Evolutionary conservation across 257 asterid species (phyloP).

Genomic region (Solanum raphanifolium): DNA sequence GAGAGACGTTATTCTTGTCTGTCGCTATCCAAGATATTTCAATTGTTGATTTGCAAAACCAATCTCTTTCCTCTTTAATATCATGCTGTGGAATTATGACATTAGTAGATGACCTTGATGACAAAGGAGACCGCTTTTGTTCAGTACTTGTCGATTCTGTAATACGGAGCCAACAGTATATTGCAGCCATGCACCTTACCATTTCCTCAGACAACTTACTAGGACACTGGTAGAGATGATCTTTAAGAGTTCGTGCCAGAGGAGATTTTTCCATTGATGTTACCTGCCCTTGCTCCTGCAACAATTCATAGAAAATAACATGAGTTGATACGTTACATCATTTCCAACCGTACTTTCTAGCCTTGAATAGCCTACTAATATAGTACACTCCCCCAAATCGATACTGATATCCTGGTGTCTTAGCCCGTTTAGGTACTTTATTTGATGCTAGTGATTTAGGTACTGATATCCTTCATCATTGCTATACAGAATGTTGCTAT

Average conservation of each 20-base stretch:
- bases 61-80: slow-evolving; percentile 22
- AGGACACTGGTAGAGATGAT: slow-evolving; percentile 57
- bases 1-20: slow-evolving; percentile 33
- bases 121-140: slow-evolving; percentile 25
- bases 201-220: slow-evolving; percentile 60
- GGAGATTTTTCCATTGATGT: slow-evolving; percentile 13
- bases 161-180: slow-evolving; percentile 45
- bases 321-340: background rate
- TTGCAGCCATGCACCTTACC: slow-evolving; percentile 56
- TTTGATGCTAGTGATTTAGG: too few relatives aligned
- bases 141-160: slow-evolving; percentile 17
- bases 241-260: slow-evolving; percentile 37
- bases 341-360: background rate
- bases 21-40: slow-evolving; percentile 50
- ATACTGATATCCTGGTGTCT: too few relatives aligned
- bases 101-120: slow-evolving; percentile 27
- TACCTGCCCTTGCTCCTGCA: slow-evolving; percentile 24
- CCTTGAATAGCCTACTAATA: background rate
- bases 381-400: too few relatives aligned
- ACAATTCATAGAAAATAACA: background rate
- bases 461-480: too few relatives aligned
- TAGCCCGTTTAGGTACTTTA: too few relatives aligned
- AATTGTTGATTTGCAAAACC: slow-evolving; percentile 26
- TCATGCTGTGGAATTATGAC: slow-evolving; percentile 26
- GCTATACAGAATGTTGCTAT: too few relatives aligned